Evolutionary conservation across 176 grass and related monocot species (phyloP).

Genomic region (Musa schizocarpa): DNA sequence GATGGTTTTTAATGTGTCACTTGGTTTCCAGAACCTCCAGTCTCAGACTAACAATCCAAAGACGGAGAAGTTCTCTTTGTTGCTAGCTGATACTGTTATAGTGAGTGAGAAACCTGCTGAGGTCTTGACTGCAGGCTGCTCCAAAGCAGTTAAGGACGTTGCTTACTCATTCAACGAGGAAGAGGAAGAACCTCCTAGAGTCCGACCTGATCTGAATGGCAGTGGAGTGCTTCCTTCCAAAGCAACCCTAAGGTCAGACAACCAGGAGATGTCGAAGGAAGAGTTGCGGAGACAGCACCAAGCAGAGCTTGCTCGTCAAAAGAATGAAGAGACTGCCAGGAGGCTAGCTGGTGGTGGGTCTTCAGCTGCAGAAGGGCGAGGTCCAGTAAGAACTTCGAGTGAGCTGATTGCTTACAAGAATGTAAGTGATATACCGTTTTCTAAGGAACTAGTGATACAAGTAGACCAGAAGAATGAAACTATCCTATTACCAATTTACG

Average conservation of each 20-base stretch:
- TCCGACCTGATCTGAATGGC: slow-evolving; percentile 8
- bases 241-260: slow-evolving; percentile 57
- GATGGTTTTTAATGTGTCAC: slow-evolving; percentile 83
- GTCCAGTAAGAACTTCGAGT: slow-evolving; percentile 36
- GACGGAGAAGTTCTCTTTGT: slow-evolving; percentile 65
- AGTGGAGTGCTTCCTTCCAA: slow-evolving; percentile 35
- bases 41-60: slow-evolving; percentile 64
- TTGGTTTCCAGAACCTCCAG: slow-evolving; percentile 82
- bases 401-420: slow-evolving; percentile 77
- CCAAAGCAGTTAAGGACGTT: slow-evolving; percentile 58
- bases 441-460: slow-evolving; percentile 63
- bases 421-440: slow-evolving; percentile 54
- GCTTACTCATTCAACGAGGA: slow-evolving; percentile 76
- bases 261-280: slow-evolving; percentile 85
- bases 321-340: slow-evolving; percentile 76
- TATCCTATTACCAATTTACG: slow-evolving; percentile 80
- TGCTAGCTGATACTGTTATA: slow-evolving; percentile 75
- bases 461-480: slow-evolving; percentile 81
- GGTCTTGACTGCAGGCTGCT: slow-evolving; percentile 54
- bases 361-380: slow-evolving; percentile 41
- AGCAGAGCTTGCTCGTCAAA: slow-evolving; percentile 71
- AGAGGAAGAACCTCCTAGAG: slow-evolving; percentile 32
- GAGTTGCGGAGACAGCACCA: slow-evolving; percentile 73
- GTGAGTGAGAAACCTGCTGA: slow-evolving; percentile 48
- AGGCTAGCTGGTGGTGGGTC: slow-evolving; percentile 54